Conservation (phyloP, 2,329 filamentous ascomycete genomes). For the Scedosporium dehoogii region DNA sequence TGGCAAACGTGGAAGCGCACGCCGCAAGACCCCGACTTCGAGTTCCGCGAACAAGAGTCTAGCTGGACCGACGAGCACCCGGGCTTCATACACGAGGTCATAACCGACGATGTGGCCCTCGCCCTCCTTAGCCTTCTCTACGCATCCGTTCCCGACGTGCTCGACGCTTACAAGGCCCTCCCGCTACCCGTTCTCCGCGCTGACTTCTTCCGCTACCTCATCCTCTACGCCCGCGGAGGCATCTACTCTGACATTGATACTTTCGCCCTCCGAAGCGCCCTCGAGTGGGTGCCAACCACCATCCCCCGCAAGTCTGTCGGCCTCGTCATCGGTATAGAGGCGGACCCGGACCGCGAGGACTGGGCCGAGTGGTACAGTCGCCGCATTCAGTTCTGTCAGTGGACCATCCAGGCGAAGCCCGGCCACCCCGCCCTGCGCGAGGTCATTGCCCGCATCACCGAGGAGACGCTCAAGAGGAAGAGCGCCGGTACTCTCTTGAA, state of each 20-base stretch:
- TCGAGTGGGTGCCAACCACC: conserved; percentile 75
- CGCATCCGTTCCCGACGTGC: conserved; percentile 66
- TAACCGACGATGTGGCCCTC: conserved; percentile 79
- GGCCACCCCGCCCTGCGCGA: conserved; percentile 88
- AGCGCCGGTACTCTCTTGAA: conserved; percentile 51
- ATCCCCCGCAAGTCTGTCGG: conserved; percentile 73
- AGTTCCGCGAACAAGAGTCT: conserved; percentile 73
- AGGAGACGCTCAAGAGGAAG: conserved; percentile 69
- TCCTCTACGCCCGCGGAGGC: conserved; percentile 50
- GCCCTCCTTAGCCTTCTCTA: conserved; percentile 81
- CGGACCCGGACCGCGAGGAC: conserved; percentile 84
- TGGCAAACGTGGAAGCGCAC: conserved; percentile 98
- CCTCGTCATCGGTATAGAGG: conserved; percentile 88
- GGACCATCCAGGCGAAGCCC: conserved; percentile 94
- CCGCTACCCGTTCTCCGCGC: conserved; percentile 69
- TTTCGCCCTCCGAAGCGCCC: conserved; percentile 67
- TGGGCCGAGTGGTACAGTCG: conserved; percentile 96
- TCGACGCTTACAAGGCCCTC: conserved; percentile 65
- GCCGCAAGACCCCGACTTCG: conserved; percentile 67
- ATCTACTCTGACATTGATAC: conserved; percentile 93
- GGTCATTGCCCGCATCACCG: conserved; percentile 76
- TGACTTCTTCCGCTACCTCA: conserved; percentile 69
- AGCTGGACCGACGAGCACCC: conserved; percentile 85
- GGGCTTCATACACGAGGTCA: conserved; percentile 89
- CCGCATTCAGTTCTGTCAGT: conserved; percentile 96